Base-by-base conservation (phyloP, 202 grass and related monocot genomes). In the Schoenoplectus tabernaemontani region DNA sequence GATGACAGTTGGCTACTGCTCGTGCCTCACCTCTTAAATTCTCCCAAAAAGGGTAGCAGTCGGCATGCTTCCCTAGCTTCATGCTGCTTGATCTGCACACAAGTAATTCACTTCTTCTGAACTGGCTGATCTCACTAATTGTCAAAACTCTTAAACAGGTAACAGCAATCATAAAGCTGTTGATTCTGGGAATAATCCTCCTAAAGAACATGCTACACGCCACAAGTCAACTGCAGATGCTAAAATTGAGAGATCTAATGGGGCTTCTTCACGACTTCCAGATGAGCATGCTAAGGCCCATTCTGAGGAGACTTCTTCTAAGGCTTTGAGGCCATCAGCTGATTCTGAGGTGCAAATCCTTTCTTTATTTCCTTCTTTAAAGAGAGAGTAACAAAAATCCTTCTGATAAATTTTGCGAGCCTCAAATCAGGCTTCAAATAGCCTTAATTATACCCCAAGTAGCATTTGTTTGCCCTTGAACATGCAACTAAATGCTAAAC, bases 211-310 rank as follows among this genome's bases (percentile, higher is more conserved):
- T 24, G 67, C 37, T 13, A 20, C 80, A 37, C 88, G 85, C 66
- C 60, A 83, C 58, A 98, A 95, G 80, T 95, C 91, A 41, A 83
- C 82, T 80, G 16, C 58, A 73, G 93, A 96, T 43, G 59, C 64
- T 77, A 96, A 70, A 86, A 85, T 86, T 41, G 96, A 98, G 84
- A 87, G 79, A 80, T 87, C 83, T 77, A 92, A 95, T 84, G 87
- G 77, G 78, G 73, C 47, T 57, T 54, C 26, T 84, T 60, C 54
- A 59, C 90, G 86, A 46, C 84, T 47, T 66, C 36, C 41, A 23
- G 94, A 93, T 86, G 94, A 97, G 88, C 79, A 83, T 79, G 34
- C 78, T 59, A 92, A 95, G 80, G 41, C 66, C 83, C 44, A 71
- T 4, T 65, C 89, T 30, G 91, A 95, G 84, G 96, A 92, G 78